Percentiles rank a stretch among this genome's conserved stretches.
phyloP scores from a whole-genome alignment of 805 yeast genomes.

The Pichia paraexigua region DNA sequence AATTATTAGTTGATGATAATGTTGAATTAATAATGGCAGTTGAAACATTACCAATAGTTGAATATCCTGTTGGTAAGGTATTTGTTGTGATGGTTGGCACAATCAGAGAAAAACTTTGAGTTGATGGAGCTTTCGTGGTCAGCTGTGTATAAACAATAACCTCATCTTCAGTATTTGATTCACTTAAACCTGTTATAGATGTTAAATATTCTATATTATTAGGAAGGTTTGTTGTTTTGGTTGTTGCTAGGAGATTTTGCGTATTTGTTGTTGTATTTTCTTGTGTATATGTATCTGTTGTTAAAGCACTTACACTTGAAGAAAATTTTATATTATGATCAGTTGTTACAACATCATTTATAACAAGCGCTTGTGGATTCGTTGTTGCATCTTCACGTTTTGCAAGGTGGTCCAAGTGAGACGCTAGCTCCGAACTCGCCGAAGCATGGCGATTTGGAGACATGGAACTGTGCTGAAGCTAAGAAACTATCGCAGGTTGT shows the following conservation, averaged over 20 bases:
- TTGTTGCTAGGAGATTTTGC: background rate
- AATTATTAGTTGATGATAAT: background rate
- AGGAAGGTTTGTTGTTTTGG: background rate
- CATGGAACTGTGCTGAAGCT: background rate
- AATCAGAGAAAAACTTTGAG: conserved; percentile 4
- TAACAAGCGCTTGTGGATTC: background rate
- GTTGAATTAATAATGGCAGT: background rate
- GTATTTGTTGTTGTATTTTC: background rate
- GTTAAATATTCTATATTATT: background rate
- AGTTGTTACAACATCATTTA: background rate
- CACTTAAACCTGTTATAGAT: background rate
- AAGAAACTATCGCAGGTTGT: background rate
- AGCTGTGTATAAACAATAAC: conserved; percentile 11
- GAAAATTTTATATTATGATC: background rate
- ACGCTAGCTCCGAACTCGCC: background rate
- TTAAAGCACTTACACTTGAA: background rate
- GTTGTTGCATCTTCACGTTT: background rate
- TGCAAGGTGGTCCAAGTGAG: background rate
- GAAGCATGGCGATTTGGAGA: background rate
- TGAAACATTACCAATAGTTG: conserved; percentile 13
- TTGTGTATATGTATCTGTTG: background rate
- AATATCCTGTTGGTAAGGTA: conserved; percentile 13
- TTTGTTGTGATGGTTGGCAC: conserved; percentile 14
- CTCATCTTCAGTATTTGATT: background rate
- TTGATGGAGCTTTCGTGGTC: background rate